phyloP scores from a whole-genome alignment of 1,284 basidiomycete species.

The Stygiomarasmius scandens region DNA sequence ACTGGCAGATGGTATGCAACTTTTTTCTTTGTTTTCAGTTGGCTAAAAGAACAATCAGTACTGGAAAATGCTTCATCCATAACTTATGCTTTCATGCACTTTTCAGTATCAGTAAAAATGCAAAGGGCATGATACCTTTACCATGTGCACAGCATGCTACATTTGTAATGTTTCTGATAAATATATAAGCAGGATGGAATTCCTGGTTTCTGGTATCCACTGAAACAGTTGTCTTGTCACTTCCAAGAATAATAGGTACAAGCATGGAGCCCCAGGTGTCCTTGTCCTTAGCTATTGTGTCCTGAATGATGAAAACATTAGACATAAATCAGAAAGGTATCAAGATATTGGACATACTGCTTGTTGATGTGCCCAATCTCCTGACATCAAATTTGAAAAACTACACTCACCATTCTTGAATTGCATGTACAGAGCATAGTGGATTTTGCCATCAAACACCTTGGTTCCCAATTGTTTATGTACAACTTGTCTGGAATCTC shows the following conservation, averaged over 20 bases:
- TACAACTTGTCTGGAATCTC: no score
- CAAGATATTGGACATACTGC: not conserved
- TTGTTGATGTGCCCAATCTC: constrained; percentile 26
- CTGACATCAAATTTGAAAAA: constrained; percentile 29
- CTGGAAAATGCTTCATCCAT: not conserved
- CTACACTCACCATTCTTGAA: constrained; percentile 20
- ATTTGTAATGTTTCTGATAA: constrained; percentile 16
- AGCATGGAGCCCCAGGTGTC: constrained; percentile 28
- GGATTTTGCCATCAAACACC: constrained; percentile 15
- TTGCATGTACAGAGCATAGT: constrained; percentile 19
- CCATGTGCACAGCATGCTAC: not conserved
- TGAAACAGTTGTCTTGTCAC: constrained; percentile 38
- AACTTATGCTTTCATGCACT: not conserved
- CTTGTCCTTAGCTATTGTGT: constrained; percentile 22
- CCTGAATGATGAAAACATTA: constrained; percentile 15
- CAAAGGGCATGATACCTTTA: not conserved
- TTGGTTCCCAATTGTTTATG: not conserved
- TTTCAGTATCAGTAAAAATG: not conserved
- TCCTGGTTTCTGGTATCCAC: constrained; percentile 35
- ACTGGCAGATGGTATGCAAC: not conserved
- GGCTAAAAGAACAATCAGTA: not conserved
- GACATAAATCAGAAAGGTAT: not conserved
- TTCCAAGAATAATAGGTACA: constrained; percentile 34
- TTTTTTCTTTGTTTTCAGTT: not conserved
- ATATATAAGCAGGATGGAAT: constrained; percentile 32